These are phyloP conservation scores for Penicillium sp. DNA, from an alignment of 2,329 filamentous ascomycete species.

Conservation along the genomic window DNA sequence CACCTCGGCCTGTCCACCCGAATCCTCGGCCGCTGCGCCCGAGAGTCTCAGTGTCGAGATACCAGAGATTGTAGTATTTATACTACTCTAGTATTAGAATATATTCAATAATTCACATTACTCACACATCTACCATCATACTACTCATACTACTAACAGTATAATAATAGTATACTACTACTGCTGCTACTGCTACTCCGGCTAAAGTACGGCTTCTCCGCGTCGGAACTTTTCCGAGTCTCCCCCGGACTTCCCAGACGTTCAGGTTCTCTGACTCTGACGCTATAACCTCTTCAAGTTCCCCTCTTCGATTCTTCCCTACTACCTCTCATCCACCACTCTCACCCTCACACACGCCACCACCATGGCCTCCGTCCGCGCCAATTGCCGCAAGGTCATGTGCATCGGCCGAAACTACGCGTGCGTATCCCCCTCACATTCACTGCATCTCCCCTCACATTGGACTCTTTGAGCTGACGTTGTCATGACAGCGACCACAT, in stretches of 20 bases:
- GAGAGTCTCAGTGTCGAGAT: too few relatives aligned
- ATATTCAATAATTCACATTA: too few relatives aligned
- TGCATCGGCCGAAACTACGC: conserved; percentile 98
- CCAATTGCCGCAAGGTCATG: conserved; percentile 73
- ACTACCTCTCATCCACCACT: not conserved
- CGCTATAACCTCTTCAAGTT: not conserved
- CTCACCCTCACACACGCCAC: conserved; percentile 31
- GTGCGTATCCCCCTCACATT: conserved; percentile 55
- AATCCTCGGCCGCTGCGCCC: too few relatives aligned
- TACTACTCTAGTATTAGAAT: too few relatives aligned
- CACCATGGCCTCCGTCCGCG: conserved; percentile 51
- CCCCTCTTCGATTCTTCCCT: not conserved
- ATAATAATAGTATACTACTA: too few relatives aligned
- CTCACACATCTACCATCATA: too few relatives aligned
- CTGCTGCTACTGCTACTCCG: too few relatives aligned
- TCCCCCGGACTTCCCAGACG: not conserved
- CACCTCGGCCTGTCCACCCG: too few relatives aligned
- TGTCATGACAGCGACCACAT: conserved; percentile 76
- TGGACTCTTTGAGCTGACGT: not conserved
- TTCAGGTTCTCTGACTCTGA: not conserved
- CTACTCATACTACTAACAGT: too few relatives aligned
- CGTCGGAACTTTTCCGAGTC: conserved; percentile 18
- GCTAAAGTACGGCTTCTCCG: conserved; percentile 33
- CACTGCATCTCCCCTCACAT: not conserved
- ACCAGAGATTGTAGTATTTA: too few relatives aligned